Conservation (phyloP, 495 filamentous ascomycete genomes). For the Haplographium delicatum region DNA sequence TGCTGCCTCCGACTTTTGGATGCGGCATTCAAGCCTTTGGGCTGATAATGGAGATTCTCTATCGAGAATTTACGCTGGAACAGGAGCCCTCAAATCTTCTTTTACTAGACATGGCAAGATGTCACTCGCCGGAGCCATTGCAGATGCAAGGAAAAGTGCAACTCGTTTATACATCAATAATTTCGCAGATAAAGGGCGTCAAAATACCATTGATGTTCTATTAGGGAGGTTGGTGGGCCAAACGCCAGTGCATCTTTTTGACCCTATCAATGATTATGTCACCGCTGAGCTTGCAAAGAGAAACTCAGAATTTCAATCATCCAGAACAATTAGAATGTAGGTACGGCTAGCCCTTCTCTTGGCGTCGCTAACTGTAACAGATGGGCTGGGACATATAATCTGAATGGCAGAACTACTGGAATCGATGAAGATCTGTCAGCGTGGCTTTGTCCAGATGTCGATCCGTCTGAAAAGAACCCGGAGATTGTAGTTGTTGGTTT, state of each 20-base stretch:
- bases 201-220: constrained; percentile 91
- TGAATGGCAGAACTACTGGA: constrained; percentile 79
- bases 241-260: constrained; percentile 75
- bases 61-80: constrained; percentile 94
- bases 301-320: constrained; percentile 46
- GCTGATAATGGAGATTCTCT: constrained; percentile 97
- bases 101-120: constrained; percentile 96
- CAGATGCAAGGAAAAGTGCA: constrained; percentile 90
- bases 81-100: constrained; percentile 89
- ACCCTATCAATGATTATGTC: constrained; percentile 90
- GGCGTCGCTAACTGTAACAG: constrained; percentile 46
- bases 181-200: constrained; percentile 86
- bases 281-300: constrained; percentile 63
- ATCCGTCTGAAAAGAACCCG: constrained; percentile 50
- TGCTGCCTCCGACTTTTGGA: constrained; percentile 76
- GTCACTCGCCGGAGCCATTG: constrained; percentile 89
- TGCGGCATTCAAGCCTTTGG: constrained; percentile 87
- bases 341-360: constrained; percentile 18
- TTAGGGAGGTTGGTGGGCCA: constrained; percentile 82
- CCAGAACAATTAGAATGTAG: constrained; percentile 42
- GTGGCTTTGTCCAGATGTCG: constrained; percentile 68
- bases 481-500: constrained; percentile 87
- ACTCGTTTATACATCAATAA: constrained; percentile 95
- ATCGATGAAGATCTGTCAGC: constrained; percentile 72
- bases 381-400: constrained; percentile 88